These are phyloP conservation scores for Penicillium dipodomyicola DNA, from an alignment of 495 filamentous ascomycete genomes.

Conservation along the genomic window DNA sequence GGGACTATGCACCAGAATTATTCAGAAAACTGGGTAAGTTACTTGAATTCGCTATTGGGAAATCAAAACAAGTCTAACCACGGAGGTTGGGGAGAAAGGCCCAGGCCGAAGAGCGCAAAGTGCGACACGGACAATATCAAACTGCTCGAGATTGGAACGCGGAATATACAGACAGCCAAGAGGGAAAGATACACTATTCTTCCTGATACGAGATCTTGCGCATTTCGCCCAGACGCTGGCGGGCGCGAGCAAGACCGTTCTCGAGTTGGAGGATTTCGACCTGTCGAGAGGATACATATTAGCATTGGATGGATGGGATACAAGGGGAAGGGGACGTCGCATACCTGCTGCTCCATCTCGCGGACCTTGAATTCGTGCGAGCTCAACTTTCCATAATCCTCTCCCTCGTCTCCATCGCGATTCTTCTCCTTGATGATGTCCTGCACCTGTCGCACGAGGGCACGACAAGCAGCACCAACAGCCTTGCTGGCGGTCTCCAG, in stretches of 20 bases:
- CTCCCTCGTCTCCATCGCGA: conserved; percentile 68
- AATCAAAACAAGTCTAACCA: conserved; percentile 12
- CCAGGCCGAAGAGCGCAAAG: conserved; percentile 1
- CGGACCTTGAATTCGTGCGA: conserved; percentile 95
- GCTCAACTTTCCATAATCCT: conserved; percentile 84
- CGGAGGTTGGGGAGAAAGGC: conserved; percentile 1
- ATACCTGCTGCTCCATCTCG: conserved; percentile 99
- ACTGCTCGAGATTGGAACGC: background rate
- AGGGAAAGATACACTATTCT: conserved; percentile 43
- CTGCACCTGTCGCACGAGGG: conserved; percentile 90
- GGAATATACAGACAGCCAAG: conserved; percentile 13
- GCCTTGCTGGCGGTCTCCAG: conserved; percentile 91
- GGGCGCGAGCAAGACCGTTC: conserved; percentile 76
- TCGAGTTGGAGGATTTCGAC: conserved; percentile 97
- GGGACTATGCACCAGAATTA: background rate
- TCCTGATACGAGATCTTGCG: conserved; percentile 97
- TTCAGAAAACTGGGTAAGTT: background rate
- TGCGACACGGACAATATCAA: background rate
- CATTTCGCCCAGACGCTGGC: conserved; percentile 91
- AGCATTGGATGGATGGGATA: conserved; percentile 14
- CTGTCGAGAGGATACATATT: conserved; percentile 44
- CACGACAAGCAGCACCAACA: conserved; percentile 82
- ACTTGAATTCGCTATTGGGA: conserved; percentile 14
- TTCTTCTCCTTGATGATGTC: conserved; percentile 84
- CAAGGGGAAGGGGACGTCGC: conserved; percentile 30